Percentiles rank a stretch among this genome's conserved stretches.
These are phyloP conservation scores for Boechera stricta DNA, from an alignment of 345 rosid species.

Conservation along the genomic window DNA sequence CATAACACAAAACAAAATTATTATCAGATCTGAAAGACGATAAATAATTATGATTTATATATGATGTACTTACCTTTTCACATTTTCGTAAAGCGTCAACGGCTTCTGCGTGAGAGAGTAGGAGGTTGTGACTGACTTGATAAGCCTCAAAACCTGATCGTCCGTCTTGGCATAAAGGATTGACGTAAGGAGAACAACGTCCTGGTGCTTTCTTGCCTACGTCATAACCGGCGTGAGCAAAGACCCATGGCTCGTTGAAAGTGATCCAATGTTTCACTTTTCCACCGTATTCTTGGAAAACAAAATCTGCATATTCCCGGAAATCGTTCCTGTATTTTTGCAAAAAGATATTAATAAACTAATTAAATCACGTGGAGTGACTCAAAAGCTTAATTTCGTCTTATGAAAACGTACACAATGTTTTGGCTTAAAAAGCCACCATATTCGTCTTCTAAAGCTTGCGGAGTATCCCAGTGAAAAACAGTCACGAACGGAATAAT, in stretches of 20 bases:
- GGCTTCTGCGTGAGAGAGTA: constrained; percentile 43
- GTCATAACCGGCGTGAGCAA: constrained; percentile 43
- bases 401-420: constrained; percentile 40
- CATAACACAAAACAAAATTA: not conserved
- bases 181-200: constrained; percentile 44
- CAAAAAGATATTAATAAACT: not conserved
- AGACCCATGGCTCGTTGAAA: constrained; percentile 56
- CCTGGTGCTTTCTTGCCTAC: constrained; percentile 48
- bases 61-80: constrained; percentile 7
- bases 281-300: constrained; percentile 49
- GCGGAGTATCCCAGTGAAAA: constrained; percentile 47
- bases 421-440: constrained; percentile 43
- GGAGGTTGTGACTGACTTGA: constrained; percentile 39
- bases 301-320: constrained; percentile 32
- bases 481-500: constrained; percentile 42
- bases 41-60: not conserved
- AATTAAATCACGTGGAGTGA: not conserved
- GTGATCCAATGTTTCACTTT: constrained; percentile 61
- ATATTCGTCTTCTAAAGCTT: constrained; percentile 47
- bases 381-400: too few species aligned
- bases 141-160: constrained; percentile 46
- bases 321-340: constrained; percentile 28
- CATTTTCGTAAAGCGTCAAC: constrained; percentile 36
- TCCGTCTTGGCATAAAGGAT: constrained; percentile 37
- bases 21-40: not conserved